These are phyloP conservation scores for Talaromyces thailandensis DNA, from an alignment of 495 filamentous ascomycete genomes.

Conservation along the genomic window DNA sequence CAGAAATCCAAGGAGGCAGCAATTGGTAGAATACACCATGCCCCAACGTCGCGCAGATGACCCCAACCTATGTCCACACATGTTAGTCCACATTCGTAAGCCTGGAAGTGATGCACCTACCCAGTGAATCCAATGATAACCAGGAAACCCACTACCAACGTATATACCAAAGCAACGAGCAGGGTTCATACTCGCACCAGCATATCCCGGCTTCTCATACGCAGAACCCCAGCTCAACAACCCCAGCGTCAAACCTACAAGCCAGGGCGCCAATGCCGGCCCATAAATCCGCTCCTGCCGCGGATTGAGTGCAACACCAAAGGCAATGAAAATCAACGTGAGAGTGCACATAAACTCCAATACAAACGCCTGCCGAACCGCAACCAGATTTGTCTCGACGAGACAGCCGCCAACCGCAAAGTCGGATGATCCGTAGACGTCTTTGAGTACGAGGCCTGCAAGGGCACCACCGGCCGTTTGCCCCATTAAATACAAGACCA, in stretches of 20 bases:
- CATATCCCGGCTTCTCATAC: slow-evolving; percentile 36
- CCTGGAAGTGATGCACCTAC: neutral
- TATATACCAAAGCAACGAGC: slow-evolving; percentile 12
- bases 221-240: slow-evolving; percentile 36
- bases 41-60: neutral
- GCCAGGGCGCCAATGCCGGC: slow-evolving; percentile 37
- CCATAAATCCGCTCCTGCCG: slow-evolving; percentile 43
- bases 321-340: slow-evolving; percentile 29
- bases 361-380: slow-evolving; percentile 25
- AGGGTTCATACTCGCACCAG: slow-evolving; percentile 29
- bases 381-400: slow-evolving; percentile 19
- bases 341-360: slow-evolving; percentile 37
- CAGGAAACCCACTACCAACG: slow-evolving; percentile 1
- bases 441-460: slow-evolving; percentile 31
- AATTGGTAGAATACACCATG: neutral
- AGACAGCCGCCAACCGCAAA: slow-evolving; percentile 27
- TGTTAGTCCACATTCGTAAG: neutral
- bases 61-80: neutral
- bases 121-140: slow-evolving; percentile 1
- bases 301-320: slow-evolving; percentile 50
- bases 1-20: neutral
- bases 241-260: slow-evolving; percentile 42
- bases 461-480: slow-evolving; percentile 36
- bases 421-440: slow-evolving; percentile 21
- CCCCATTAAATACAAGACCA: slow-evolving; percentile 32